These are phyloP conservation scores for Septoria linicola DNA, from an alignment of 2,329 filamentous ascomycete species.

Conservation along the genomic window DNA sequence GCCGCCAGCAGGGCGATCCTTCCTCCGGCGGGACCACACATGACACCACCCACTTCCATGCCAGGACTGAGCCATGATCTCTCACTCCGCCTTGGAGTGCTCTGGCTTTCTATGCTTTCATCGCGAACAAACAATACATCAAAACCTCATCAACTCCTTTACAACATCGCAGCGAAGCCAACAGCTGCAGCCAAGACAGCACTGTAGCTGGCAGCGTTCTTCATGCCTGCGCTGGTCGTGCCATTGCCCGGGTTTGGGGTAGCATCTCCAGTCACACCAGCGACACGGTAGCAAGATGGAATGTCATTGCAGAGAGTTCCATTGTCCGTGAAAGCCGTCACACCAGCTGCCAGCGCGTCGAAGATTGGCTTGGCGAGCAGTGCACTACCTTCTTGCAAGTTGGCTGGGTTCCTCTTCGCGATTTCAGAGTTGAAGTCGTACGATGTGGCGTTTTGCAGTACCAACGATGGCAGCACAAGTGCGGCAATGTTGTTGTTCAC, in stretches of 20 bases:
- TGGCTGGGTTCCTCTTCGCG: slow-evolving; percentile 6
- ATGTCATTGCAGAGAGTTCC: slow-evolving; percentile 1
- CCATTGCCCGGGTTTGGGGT: not conserved
- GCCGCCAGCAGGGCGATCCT: too few species aligned
- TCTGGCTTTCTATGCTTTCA: not conserved
- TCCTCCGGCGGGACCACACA: too few species aligned
- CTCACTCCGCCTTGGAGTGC: too few species aligned
- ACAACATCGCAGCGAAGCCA: slow-evolving; percentile 5
- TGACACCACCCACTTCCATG: too few species aligned
- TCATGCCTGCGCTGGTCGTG: not conserved
- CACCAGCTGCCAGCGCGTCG: slow-evolving; percentile 10
- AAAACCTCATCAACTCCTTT: not conserved
- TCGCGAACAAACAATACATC: not conserved
- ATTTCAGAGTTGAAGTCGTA: slow-evolving; percentile 13
- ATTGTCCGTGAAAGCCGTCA: slow-evolving; percentile 15
- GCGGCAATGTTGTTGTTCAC: slow-evolving; percentile 7
- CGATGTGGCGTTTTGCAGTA: slow-evolving; percentile 15
- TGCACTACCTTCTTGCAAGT: slow-evolving; percentile 5
- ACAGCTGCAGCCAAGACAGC: slow-evolving; percentile 3
- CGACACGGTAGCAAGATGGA: not conserved
- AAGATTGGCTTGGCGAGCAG: slow-evolving; percentile 6
- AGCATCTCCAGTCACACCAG: not conserved
- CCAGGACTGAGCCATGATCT: too few species aligned
- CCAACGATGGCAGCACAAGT: slow-evolving; percentile 7
- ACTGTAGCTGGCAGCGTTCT: slow-evolving; percentile 2